Conservation (phyloP, 768 basidiomycete species). For the Leccinum aurantiacum region DNA sequence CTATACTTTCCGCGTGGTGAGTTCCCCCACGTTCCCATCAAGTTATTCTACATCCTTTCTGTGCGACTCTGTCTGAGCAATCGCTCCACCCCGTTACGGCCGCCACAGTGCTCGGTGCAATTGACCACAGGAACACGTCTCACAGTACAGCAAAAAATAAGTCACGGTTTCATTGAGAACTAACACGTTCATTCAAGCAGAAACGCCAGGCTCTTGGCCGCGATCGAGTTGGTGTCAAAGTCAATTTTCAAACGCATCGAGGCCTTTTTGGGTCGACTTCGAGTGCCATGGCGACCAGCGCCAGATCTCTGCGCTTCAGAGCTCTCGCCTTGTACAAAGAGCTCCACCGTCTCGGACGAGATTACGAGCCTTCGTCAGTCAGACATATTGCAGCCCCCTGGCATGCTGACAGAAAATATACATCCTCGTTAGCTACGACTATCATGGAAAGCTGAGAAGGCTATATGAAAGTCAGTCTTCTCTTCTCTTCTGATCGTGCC, state of each 20-base stretch:
- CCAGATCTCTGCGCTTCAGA: constrained; percentile 50
- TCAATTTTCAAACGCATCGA: background rate
- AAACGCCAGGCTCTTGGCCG: background rate
- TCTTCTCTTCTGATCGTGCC: background rate
- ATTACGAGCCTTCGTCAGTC: constrained; percentile 79
- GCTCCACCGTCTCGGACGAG: constrained; percentile 73
- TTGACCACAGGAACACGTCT: background rate
- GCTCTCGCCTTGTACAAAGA: constrained; percentile 80
- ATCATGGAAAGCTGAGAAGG: constrained; percentile 66
- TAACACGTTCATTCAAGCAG: background rate
- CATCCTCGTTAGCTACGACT: constrained; percentile 59
- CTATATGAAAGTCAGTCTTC: constrained; percentile 70
- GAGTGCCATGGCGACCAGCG: constrained; percentile 45
- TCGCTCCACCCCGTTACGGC: background rate
- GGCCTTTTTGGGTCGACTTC: background rate
- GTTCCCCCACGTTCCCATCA: constrained; percentile 1
- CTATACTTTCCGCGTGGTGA: background rate
- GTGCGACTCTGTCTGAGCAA: background rate
- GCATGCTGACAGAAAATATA: constrained; percentile 8
- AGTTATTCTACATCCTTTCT: background rate
- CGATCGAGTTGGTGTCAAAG: background rate
- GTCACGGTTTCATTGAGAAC: background rate
- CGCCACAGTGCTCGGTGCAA: background rate
- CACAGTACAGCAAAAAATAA: background rate
- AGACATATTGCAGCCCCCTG: constrained; percentile 9